Evolutionary conservation across 345 rosid genomes (phyloP).

Genomic region (Carallia brachiata): DNA sequence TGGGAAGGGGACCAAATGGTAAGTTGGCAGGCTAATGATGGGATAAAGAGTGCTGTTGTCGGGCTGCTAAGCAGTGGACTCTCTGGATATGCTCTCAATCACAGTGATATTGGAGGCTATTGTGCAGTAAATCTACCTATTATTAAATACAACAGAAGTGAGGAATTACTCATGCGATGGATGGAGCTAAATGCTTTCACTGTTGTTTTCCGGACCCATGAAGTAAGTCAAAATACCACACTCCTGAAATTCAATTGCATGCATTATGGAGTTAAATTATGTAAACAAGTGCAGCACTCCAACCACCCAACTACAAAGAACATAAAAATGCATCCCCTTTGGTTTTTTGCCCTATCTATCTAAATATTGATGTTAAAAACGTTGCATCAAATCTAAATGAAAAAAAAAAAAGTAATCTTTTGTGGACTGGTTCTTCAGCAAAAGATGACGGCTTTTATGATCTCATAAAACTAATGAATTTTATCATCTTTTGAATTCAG

Average conservation of each 20-base stretch:
- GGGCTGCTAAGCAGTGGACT: slow-evolving; percentile 67
- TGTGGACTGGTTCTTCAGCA: neutral
- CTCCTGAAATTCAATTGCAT: slow-evolving; percentile 9
- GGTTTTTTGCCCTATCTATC: no score
- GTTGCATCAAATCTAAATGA: no score
- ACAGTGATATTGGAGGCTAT: slow-evolving; percentile 77
- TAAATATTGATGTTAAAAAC: no score
- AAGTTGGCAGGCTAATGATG: slow-evolving; percentile 74
- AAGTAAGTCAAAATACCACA: slow-evolving; percentile 38
- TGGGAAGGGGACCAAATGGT: slow-evolving; percentile 92
- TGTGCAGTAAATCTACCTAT: slow-evolving; percentile 58
- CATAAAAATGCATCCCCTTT: no score
- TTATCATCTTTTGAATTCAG: slow-evolving; percentile 32
- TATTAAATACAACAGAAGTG: slow-evolving; percentile 51
- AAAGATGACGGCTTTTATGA: neutral
- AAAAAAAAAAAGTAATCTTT: no score
- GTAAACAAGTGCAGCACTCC: no score
- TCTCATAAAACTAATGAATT: slow-evolving; percentile 5
- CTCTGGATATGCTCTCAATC: slow-evolving; percentile 69
- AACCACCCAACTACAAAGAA: no score
- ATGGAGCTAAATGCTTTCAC: slow-evolving; percentile 76
- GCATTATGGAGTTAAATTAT: neutral
- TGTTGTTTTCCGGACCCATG: slow-evolving; percentile 65
- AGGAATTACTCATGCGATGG: slow-evolving; percentile 71
- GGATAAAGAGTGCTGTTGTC: slow-evolving; percentile 66